phyloP scores from a whole-genome alignment of 306 rosid genomes.

The Cucumis hystrix region DNA sequence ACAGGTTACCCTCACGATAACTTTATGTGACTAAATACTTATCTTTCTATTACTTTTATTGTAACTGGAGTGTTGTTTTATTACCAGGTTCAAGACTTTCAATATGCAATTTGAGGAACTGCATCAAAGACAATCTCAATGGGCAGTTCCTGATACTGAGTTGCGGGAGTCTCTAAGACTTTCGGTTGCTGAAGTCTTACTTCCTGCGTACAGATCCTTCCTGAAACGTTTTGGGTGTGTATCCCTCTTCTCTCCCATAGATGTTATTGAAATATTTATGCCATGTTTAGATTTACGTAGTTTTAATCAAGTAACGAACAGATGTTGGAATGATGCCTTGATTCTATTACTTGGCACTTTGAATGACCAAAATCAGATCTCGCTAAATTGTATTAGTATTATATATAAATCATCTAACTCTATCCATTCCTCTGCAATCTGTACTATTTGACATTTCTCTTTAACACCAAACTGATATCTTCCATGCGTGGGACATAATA shows the following conservation, averaged over 20 bases:
- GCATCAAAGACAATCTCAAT: conserved; percentile 94
- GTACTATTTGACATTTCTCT: too few relatives aligned
- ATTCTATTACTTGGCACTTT: too few relatives aligned
- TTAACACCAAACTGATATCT: too few relatives aligned
- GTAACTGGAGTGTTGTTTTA: conserved; percentile 1
- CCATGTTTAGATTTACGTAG: neutral
- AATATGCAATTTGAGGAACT: conserved; percentile 83
- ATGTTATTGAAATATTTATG: neutral
- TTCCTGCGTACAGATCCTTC: conserved; percentile 88
- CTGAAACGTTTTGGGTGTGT: conserved; percentile 79
- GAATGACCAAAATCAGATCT: too few relatives aligned
- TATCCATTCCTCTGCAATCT: too few relatives aligned
- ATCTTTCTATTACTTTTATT: neutral
- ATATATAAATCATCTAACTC: too few relatives aligned
- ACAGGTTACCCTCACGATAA: conserved; percentile 31
- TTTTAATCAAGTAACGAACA: neutral
- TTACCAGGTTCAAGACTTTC: conserved; percentile 66
- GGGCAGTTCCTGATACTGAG: conserved; percentile 91
- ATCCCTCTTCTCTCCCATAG: neutral
- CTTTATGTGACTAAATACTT: neutral
- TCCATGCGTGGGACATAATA: too few relatives aligned
- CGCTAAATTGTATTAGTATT: too few relatives aligned
- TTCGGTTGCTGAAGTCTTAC: conserved; percentile 81
- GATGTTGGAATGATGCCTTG: too few relatives aligned
- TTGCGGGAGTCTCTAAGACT: conserved; percentile 91